A percentile compares a stretch with the other conserved stretches of the same genome.
Evolutionary conservation across 2,329 filamentous ascomycete genomes (phyloP).

Genomic region (Calycina marina): DNA sequence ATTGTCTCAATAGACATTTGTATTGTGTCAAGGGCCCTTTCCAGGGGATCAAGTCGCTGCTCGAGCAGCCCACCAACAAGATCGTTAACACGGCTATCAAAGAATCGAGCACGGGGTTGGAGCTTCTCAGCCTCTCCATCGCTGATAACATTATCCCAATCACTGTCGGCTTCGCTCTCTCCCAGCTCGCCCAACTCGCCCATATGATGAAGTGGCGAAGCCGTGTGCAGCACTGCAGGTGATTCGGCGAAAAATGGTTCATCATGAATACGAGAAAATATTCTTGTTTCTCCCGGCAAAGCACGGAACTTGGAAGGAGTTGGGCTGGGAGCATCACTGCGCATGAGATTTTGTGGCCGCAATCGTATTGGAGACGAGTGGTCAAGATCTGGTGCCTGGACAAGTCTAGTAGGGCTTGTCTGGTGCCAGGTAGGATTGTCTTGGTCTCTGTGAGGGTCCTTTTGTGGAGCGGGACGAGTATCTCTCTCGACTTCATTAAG

Average conservation of each 20-base stretch:
- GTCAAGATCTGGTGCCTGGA: constrained; percentile 26
- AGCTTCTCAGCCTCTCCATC: constrained; percentile 76
- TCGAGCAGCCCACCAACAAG: constrained; percentile 68
- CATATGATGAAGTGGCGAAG: constrained; percentile 36
- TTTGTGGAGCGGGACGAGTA: constrained; percentile 4
- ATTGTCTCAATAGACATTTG: constrained; percentile 51
- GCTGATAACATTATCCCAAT: constrained; percentile 82
- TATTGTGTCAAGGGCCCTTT: constrained; percentile 63
- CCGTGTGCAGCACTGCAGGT: constrained; percentile 41
- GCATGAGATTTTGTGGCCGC: constrained; percentile 35
- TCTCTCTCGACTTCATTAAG: constrained; percentile 63
- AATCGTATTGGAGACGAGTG: constrained; percentile 39
- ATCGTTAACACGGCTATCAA: constrained; percentile 79
- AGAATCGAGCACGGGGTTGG: constrained; percentile 69
- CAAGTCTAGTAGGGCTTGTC: constrained; percentile 26
- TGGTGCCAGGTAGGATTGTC: constrained; percentile 32
- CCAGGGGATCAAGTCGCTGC: constrained; percentile 63
- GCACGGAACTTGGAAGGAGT: constrained; percentile 43
- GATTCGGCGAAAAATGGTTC: constrained; percentile 22
- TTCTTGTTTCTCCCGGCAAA: constrained; percentile 31
- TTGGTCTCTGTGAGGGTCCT: constrained; percentile 4
- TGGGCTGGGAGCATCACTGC: constrained; percentile 61
- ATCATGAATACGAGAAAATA: constrained; percentile 33
- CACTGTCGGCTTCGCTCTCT: constrained; percentile 57
- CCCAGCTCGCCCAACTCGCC: too few relatives aligned